These are phyloP conservation scores for Urochloa ruziziensis DNA, from an alignment of 176 grass and related monocot species.

Conservation along the genomic window DNA sequence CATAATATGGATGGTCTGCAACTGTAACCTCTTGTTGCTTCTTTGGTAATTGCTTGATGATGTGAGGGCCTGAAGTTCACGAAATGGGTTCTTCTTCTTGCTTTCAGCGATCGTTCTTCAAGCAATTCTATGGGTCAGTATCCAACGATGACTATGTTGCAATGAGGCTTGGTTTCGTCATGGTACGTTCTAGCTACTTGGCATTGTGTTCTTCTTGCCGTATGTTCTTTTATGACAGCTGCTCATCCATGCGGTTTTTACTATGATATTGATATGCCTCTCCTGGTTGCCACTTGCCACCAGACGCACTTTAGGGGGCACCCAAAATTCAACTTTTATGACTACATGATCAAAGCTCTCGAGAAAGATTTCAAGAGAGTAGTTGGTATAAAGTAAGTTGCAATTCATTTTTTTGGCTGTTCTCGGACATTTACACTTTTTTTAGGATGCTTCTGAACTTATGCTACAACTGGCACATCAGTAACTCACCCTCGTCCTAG, in stretches of 20 bases:
- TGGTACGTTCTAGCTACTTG: slow-evolving; percentile 30
- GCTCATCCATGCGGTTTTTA: neutral
- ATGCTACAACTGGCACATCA: neutral
- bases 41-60: neutral
- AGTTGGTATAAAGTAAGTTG: slow-evolving; percentile 79
- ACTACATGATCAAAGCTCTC: slow-evolving; percentile 83
- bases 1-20: slow-evolving; percentile 34
- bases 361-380: slow-evolving; percentile 85
- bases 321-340: slow-evolving; percentile 70
- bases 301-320: slow-evolving; percentile 63
- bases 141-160: slow-evolving; percentile 63
- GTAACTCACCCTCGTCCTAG: neutral
- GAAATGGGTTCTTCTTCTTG: neutral
- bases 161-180: slow-evolving; percentile 81
- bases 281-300: no score
- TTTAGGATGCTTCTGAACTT: neutral
- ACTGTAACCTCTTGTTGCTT: neutral
- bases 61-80: neutral
- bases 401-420: no score
- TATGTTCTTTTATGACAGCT: neutral
- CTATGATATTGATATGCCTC: neutral
- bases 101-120: slow-evolving; percentile 79
- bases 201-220: neutral
- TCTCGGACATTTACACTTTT: neutral
- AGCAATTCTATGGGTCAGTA: slow-evolving; percentile 83